Evolutionary conservation across 805 yeast species (phyloP).

Genomic region (Ogataea ganodermae): DNA sequence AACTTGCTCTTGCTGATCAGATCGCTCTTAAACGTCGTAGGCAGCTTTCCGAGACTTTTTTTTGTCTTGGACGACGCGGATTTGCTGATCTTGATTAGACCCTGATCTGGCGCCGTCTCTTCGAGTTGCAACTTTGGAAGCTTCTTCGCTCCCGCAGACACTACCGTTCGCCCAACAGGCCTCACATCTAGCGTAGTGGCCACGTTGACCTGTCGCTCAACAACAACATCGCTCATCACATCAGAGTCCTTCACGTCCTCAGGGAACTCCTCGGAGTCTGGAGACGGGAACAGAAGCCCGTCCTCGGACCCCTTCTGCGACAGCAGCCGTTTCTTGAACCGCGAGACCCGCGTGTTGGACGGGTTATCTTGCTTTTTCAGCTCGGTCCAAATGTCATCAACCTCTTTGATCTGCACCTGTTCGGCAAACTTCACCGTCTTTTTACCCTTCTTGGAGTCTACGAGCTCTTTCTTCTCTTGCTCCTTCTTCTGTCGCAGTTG

Average conservation of each 20-base stretch:
- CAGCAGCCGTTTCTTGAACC: slow-evolving; percentile 24
- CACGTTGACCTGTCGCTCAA: slow-evolving; percentile 12
- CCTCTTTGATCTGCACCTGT: slow-evolving; percentile 55
- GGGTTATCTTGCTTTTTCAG: slow-evolving; percentile 35
- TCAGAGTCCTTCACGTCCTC: slow-evolving; percentile 11
- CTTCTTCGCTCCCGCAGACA: not conserved
- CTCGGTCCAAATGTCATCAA: slow-evolving; percentile 56
- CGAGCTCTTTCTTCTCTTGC: not conserved
- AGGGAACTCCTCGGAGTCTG: slow-evolving; percentile 12
- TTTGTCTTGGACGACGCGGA: slow-evolving; percentile 8
- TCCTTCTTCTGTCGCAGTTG: slow-evolving; percentile 30
- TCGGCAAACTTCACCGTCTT: slow-evolving; percentile 59
- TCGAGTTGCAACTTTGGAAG: slow-evolving; percentile 14
- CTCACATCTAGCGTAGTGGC: not conserved
- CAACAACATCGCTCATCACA: slow-evolving; percentile 23
- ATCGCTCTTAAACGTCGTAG: slow-evolving; percentile 24
- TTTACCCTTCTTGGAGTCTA: slow-evolving; percentile 20
- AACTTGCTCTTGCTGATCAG: slow-evolving; percentile 9
- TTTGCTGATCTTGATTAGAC: slow-evolving; percentile 16
- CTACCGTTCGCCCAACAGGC: not conserved
- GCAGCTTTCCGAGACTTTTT: slow-evolving; percentile 20
- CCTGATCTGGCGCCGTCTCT: slow-evolving; percentile 5
- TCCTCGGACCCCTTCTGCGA: slow-evolving; percentile 21
- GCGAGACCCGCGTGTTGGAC: slow-evolving; percentile 17
- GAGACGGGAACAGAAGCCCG: slow-evolving; percentile 9